Base-by-base conservation (phyloP, 495 filamentous ascomycete species). In the Penicillium flavigenum region DNA sequence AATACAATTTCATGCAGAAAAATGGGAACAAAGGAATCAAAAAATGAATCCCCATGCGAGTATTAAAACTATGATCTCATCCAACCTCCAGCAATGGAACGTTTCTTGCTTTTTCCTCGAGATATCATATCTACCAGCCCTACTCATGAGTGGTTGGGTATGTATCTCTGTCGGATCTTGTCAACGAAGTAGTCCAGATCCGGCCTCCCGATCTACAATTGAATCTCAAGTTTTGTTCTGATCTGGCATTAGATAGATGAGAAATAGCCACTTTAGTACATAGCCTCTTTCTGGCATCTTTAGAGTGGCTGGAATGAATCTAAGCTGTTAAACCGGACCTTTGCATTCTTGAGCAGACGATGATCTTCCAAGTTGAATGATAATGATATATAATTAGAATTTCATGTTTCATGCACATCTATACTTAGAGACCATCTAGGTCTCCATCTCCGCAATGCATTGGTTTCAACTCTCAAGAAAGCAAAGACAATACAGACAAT, bases 1-100 rank as follows among this genome's bases (percentile, higher is more conserved):
- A 67, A 64, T 62, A 62, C 47, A 61, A 63, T 58, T 62, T 51
- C 54, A 65, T 63, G 57, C 58, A 57, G 51, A 60, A 70, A 53
- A 63, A 66, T 65, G 63, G 65, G 62, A 67, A 65, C 57, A 64
- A 64, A 59, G 57, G 58, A 68, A 64, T 61, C 43, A 54, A 62
- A 64, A 64, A 64, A 50, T 51, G 46, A 55, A 54, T 63, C 51
- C 50, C 63, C 57, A 51, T 53, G 55, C 54, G 60, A 63, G 56
- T 55, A 55, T 39, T 45, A 55, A 55, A 59, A 42, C 22, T 36
- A 22, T 47, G 17, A n/a, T 32, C 22, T 19, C 38, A 20, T 52
- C 38, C 39, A 53, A n/a, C 17, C 29, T 56, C 26, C 11, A 47
- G 51, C 38, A 29, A 36, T 39, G 44, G 49, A 55, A 20, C n/a